Evolutionary conservation across 192 early-diverging fungal genomes (phyloP).

Genomic region (Linnemannia hyalina): DNA sequence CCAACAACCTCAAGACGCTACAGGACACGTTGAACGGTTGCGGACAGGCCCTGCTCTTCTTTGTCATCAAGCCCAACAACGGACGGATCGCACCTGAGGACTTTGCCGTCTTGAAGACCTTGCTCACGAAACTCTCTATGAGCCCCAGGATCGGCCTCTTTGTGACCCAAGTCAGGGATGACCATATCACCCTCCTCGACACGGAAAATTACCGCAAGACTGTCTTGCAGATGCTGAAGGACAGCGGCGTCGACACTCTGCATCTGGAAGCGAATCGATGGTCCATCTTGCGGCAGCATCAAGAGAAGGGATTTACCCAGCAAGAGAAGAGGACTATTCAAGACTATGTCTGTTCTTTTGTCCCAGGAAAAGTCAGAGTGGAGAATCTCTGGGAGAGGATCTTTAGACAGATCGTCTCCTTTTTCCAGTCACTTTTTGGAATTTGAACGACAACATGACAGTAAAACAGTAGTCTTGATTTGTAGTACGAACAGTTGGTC

Average conservation of each 20-base stretch:
- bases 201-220: not conserved
- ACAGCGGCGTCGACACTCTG: not conserved
- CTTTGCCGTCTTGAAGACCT: not conserved
- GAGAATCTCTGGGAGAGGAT: not conserved
- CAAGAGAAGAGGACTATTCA: not conserved
- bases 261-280: not conserved
- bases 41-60: not conserved
- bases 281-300: not conserved
- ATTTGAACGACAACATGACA: not conserved
- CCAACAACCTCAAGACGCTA: not conserved
- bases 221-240: not conserved
- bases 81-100: not conserved
- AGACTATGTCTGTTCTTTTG: not conserved
- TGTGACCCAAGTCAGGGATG: not conserved
- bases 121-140: not conserved
- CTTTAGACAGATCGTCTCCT: not conserved
- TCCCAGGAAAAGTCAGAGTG: not conserved
- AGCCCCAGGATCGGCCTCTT: not conserved
- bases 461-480: not conserved
- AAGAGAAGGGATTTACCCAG: not conserved
- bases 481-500: too few relatives aligned
- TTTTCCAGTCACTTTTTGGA: too few relatives aligned
- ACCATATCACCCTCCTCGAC: not conserved
- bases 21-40: not conserved
- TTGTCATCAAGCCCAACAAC: not conserved